phyloP scores from a whole-genome alignment of 2,329 filamentous ascomycete genomes.

The Parastagonospora nodorum region DNA sequence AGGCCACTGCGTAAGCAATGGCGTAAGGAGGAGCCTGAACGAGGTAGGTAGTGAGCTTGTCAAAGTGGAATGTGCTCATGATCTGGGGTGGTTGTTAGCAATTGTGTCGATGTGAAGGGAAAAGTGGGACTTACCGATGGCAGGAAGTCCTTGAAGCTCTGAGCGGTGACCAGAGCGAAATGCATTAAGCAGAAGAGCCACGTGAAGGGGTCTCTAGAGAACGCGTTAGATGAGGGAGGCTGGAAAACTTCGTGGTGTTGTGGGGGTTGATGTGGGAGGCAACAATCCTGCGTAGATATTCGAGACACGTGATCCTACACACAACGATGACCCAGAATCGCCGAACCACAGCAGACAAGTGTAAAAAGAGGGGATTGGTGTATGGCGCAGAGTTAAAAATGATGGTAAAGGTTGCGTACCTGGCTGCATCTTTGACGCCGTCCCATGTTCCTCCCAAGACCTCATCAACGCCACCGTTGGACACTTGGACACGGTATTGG shows the following conservation, averaged over 20 bases:
- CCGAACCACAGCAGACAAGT: too few relatives aligned
- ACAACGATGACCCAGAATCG: too few relatives aligned
- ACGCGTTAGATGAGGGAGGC: too few relatives aligned
- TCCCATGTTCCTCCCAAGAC: constrained; percentile 50
- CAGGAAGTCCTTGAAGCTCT: constrained; percentile 42
- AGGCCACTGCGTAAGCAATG: constrained; percentile 33
- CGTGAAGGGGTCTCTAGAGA: constrained; percentile 42
- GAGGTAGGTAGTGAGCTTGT: constrained; percentile 43
- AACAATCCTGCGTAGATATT: too few relatives aligned
- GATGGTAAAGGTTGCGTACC: neutral
- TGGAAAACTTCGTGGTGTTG: too few relatives aligned
- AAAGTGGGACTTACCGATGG: constrained; percentile 20
- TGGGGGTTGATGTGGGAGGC: too few relatives aligned
- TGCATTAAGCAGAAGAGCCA: constrained; percentile 51
- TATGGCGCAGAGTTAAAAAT: too few relatives aligned
- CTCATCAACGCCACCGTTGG: constrained; percentile 41
- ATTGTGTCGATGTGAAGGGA: neutral
- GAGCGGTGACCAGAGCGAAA: constrained; percentile 41
- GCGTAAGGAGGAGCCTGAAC: constrained; percentile 50
- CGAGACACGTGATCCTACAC: too few relatives aligned
- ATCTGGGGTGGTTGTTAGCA: constrained; percentile 12
- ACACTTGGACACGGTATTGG: constrained; percentile 35
- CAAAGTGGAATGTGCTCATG: constrained; percentile 26
- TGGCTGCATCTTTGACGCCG: constrained; percentile 44
- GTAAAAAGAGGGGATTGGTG: too few relatives aligned